Evolutionary conservation across 345 rosid genomes (phyloP), one percentile per base, ranked within the genome.

Genomic region (Mallotus nudiflorus): DNA sequence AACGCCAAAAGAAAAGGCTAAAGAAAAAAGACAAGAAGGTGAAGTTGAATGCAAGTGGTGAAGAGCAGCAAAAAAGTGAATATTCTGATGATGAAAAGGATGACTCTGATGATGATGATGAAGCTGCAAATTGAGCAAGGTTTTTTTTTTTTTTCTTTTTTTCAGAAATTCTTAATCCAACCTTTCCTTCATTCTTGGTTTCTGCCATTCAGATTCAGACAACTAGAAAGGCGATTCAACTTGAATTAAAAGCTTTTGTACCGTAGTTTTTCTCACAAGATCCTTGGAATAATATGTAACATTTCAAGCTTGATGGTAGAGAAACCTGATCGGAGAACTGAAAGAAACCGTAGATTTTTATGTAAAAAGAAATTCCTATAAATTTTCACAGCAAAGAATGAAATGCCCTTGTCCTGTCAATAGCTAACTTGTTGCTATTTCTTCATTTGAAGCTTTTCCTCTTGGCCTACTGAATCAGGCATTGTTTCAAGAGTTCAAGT

Each of bases 1-100:
- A 92, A 82, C 91, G 97, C 49, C 97, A 90, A 66, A 92, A 82
- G 93, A 90, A 89, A 80, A 95, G 74, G 79, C 97, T 83, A 67
- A 83, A 64, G 73, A 92, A 82, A 77, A 88, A 82, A 35, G 90
- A 87, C 78, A 90, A 86, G 84, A 92, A 83, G 91, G 70, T 15
- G 65, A 83, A 82, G 79, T 46, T 71, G 16, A 78, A 74, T 74
- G 61, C 72, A 2, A 73, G 54, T 0, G 89, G 78, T 67, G 89
- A 77, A 77, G 87, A 80, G 62, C 82, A 70, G 50, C 80, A 61
- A 50, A 83, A 80, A 74, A 82, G 77, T 66, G 87, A 82, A 68
- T 67, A 84, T 29, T 85, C 88, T 0, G 85, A 84, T 49, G 87
- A 82, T 1, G 86, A 79, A 3, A 83, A 46, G 0, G 76, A 39